Evolutionary conservation across 2,329 filamentous ascomycete species (phyloP).

Genomic region (Torrubiella hemipterigena): DNA sequence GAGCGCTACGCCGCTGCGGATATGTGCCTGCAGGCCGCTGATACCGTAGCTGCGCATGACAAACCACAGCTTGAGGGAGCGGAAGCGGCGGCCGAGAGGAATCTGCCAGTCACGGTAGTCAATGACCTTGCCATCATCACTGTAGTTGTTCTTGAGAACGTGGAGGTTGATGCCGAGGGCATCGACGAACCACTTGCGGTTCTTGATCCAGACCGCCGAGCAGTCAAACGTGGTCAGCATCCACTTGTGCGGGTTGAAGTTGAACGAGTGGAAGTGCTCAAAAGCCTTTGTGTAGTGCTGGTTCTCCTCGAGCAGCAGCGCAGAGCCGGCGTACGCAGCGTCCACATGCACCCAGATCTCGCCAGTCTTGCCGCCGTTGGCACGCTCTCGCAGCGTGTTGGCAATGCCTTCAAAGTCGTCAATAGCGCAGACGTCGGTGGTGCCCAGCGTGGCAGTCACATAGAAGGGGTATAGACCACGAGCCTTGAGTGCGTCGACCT

Average conservation of each 20-base stretch:
- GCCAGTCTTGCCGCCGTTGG: slow-evolving; percentile 18
- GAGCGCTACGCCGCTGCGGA: slow-evolving; percentile 54
- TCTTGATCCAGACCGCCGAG: slow-evolving; percentile 68
- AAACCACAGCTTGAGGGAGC: slow-evolving; percentile 90
- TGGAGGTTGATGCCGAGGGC: slow-evolving; percentile 68
- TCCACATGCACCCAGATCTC: slow-evolving; percentile 88
- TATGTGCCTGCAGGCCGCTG: slow-evolving; percentile 60
- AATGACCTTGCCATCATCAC: slow-evolving; percentile 72
- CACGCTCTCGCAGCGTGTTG: slow-evolving; percentile 22
- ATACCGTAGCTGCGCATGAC: slow-evolving; percentile 76
- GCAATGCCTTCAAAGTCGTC: slow-evolving; percentile 69
- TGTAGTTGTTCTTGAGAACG: slow-evolving; percentile 72
- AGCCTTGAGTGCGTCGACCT: slow-evolving; percentile 51
- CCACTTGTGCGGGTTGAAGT: slow-evolving; percentile 98
- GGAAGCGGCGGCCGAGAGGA: slow-evolving; percentile 78
- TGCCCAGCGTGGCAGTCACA: slow-evolving; percentile 72
- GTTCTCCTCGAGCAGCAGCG: slow-evolving; percentile 71
- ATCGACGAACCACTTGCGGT: slow-evolving; percentile 63
- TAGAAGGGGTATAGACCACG: slow-evolving; percentile 76
- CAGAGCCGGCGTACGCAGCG: slow-evolving; percentile 81
- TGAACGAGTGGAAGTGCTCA: slow-evolving; percentile 69
- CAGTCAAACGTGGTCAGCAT: slow-evolving; percentile 85
- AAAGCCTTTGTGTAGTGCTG: slow-evolving; percentile 54
- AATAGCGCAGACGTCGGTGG: slow-evolving; percentile 77
- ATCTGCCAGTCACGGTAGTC: slow-evolving; percentile 98